Evolutionary conservation across 208 protist genomes (phyloP), one percentile per base, ranked within the genome.

Genomic region (Trypanosoma scelopori): DNA sequence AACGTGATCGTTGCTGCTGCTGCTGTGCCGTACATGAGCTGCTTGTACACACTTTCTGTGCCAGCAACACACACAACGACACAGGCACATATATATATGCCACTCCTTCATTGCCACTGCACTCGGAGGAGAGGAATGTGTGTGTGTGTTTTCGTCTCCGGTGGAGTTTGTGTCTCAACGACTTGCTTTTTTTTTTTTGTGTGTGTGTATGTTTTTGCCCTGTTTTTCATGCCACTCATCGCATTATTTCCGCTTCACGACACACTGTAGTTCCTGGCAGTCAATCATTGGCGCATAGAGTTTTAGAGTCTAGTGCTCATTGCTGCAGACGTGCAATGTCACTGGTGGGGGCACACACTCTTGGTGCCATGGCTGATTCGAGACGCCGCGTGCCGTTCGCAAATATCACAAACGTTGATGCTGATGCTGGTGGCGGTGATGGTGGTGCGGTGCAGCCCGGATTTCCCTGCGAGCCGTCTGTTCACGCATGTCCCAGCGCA

Each of bases 341-440:
- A n/a, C 27, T 55, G 50, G 5, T 27, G 27, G n/a, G 5, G 50
- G 12, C 55, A 28, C 55, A 59, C 13, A 47, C 18, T 13, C 15
- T 6, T 20, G 12, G 3, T 1, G 47, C 20, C 1, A 28, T 32
- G 47, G 27, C 1, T n/a, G 28, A 20, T n/a, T 35, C 53, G 3
- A 32, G 5, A 22, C 12, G 18, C 11, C 53, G 41, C 28, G 5
- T n/a, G 35, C n/a, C 47, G 20, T 35, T 60, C 22, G 41, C 18
- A 1, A 20, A 60, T 60, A 16, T 60, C 41, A 60, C 55, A 35
- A 60, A 60, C 27, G n/a, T 3, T 4, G 20, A 42, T 57, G 28
- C 35, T 41, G n/a, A n/a, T 37, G 32, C 32, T 37, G 32, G 32
- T 37, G 32, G 32, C 32, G 32, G 9, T 37, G 9, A 37, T 3